Base-by-base conservation (phyloP, 495 filamentous ascomycete species). In the Sabuloglossum arenarium region DNA sequence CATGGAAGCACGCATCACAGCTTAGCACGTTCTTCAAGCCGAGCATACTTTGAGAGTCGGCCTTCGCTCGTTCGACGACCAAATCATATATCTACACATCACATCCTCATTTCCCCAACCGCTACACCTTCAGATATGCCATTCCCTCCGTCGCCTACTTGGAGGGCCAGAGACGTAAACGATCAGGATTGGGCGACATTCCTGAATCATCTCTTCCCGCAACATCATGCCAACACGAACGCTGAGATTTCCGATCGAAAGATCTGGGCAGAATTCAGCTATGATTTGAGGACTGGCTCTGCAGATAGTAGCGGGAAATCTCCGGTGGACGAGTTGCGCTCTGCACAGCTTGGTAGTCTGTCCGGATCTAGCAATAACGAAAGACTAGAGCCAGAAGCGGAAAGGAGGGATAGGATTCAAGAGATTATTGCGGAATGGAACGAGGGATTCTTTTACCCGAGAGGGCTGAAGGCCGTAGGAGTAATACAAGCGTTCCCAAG, bases 111-210 rank as follows among this genome's bases (percentile, higher is more conserved):
- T 34, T 69, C 69, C 25, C 68, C 71, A 2, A 66, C 70, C 52
- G 72, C 69, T 46, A 70, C 71, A 55, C 61, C 67, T 0, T 71
- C 70, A 42, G 71, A 75, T 53, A 70, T 77, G 16, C 66, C 68
- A 6, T 72, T 69, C 24, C 67, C 73, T 3, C 73, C 72, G 0
- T 70, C 69, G 54, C 69, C 70, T 68, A 66, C 59, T 25, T 61
- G 67, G 12, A 63, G 66, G 14, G 62, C 61, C 43, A 58, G 67
- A 45, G 69, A 74, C 30, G 66, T 76, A 11, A 59, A 62, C 45
- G 70, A 70, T 59, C 68, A 70, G 59, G 74, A 77, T 61, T 77
- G 74, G 74, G 69, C 73, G 52, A 70, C 67, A 12, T 77, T 76
- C 56, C 50, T 75, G 39, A 67, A 69, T n/a, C 68, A 71, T 57